phyloP scores from a whole-genome alignment of 345 rosid genomes.

The Eutrema heterophyllum region DNA sequence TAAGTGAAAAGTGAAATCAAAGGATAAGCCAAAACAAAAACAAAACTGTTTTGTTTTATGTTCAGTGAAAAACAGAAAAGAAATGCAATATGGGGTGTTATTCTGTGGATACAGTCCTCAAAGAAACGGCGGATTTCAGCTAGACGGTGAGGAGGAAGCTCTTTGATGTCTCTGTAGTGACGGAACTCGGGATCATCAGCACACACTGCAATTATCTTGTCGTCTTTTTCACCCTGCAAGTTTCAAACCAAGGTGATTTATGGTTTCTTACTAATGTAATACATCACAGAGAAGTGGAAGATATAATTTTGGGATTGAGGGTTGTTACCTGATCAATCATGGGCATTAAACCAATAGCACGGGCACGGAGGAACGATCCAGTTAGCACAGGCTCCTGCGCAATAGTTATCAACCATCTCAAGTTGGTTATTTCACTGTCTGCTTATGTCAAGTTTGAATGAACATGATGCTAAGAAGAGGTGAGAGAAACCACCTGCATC shows the following conservation, averaged over 20 bases:
- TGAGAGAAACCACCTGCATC: constrained; percentile 71
- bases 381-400: constrained; percentile 86
- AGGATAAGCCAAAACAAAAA: neutral
- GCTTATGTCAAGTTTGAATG: neutral
- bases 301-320: neutral
- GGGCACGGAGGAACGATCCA: constrained; percentile 92
- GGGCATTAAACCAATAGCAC: constrained; percentile 98
- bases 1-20: constrained; percentile 9
- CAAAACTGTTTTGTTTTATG: neutral
- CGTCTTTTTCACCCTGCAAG: constrained; percentile 91
- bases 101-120: constrained; percentile 84
- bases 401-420: constrained; percentile 10
- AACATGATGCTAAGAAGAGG: neutral
- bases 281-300: neutral
- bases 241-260: neutral
- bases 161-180: constrained; percentile 86
- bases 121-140: constrained; percentile 98
- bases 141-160: constrained; percentile 97
- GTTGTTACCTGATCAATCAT: constrained; percentile 86
- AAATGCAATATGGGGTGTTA: constrained; percentile 7
- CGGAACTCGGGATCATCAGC: constrained; percentile 99
- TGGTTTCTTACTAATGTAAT: neutral
- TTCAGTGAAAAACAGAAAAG: neutral
- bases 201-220: constrained; percentile 96
- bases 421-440: neutral